Conservation (phyloP, 169 alveolate genomes). For the Cryptosporidium felis region DNA sequence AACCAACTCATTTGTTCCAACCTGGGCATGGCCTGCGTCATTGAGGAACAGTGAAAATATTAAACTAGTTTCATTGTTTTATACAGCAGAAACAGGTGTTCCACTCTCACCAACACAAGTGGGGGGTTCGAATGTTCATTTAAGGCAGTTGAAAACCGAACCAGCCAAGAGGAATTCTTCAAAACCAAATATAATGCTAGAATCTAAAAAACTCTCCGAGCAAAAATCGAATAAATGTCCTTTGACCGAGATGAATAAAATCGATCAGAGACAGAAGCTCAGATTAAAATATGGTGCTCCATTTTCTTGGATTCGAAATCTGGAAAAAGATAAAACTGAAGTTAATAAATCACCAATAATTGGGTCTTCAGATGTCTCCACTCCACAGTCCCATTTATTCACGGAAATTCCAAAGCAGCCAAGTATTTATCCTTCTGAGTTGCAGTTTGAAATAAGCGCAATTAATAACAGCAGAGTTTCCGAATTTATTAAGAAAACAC, state of each 20-base stretch:
- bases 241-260: not conserved
- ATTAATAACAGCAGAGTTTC: not conserved
- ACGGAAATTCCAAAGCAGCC: conserved; percentile 63
- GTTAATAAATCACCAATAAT: not conserved
- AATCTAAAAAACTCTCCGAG: no score
- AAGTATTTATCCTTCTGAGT: conserved; percentile 52
- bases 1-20: conserved; percentile 18
- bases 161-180: no score
- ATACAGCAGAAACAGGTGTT: conserved; percentile 31
- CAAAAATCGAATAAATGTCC: no score
- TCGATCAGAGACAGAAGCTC: conserved; percentile 9
- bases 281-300: conserved; percentile 34
- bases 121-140: no score
- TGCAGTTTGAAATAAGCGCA: not conserved
- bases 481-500: conserved; percentile 31
- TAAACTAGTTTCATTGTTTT: conserved; percentile 10
- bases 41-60: conserved; percentile 23
- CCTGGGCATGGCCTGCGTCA: conserved; percentile 72
- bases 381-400: conserved; percentile 28
- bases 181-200: no score
- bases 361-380: not conserved
- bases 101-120: conserved; percentile 51
- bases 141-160: no score
- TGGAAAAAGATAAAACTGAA: not conserved
- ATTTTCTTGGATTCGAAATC: conserved; percentile 31